Conservation (phyloP, 768 basidiomycete species). For the Russula brevipes region DNA sequence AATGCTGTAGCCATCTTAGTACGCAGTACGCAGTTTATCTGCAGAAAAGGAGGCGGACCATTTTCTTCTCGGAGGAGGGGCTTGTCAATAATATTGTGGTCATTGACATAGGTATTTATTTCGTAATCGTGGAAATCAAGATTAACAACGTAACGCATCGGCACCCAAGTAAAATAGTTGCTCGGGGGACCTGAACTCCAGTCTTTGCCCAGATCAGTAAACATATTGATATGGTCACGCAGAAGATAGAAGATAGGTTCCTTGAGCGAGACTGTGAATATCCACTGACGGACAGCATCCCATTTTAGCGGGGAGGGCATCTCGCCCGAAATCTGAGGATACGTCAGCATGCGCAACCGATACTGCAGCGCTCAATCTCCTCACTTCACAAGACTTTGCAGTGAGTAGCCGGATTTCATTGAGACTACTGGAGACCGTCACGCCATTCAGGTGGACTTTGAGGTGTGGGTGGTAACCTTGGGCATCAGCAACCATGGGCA, state of each 20-base stretch:
- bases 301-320: constrained; percentile 80
- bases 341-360: background rate
- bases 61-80: constrained; percentile 80
- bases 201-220: constrained; percentile 88
- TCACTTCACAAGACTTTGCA: constrained; percentile 75
- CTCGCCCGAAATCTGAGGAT: constrained; percentile 54
- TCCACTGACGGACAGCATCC: constrained; percentile 79
- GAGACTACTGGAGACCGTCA: constrained; percentile 77
- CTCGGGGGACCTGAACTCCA: constrained; percentile 81
- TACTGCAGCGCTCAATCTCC: constrained; percentile 20
- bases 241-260: constrained; percentile 73
- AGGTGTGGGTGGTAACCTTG: constrained; percentile 75
- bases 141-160: constrained; percentile 69
- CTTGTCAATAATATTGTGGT: constrained; percentile 94
- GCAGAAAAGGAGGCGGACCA: constrained; percentile 41
- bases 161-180: constrained; percentile 79
- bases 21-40: background rate
- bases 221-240: constrained; percentile 91
- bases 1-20: constrained; percentile 48
- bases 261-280: constrained; percentile 62
- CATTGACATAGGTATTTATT: constrained; percentile 81
- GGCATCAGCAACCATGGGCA: constrained; percentile 73
- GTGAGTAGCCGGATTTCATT: constrained; percentile 78
- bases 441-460: constrained; percentile 75
- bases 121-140: constrained; percentile 71